A percentile compares a stretch with the other conserved stretches of the same genome.
Conservation (phyloP, 306 rosid genomes). For the Arachis hypogaea region DNA sequence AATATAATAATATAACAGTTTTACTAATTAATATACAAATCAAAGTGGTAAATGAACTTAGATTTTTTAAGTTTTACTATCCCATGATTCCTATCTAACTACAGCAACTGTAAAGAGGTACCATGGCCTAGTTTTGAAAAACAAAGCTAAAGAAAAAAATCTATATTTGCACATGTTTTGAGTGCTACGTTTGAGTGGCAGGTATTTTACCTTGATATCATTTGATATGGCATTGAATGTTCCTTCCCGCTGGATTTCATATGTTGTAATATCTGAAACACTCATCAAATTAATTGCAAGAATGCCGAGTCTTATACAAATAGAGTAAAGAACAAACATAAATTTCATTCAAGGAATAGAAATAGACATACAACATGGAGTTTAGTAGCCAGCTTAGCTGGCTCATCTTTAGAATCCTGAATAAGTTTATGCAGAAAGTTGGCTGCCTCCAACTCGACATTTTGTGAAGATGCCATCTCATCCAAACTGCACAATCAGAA, state of each 20-base stretch:
- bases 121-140: neutral
- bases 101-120: neutral
- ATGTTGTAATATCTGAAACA: slow-evolving; percentile 88
- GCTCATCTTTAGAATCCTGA: no score
- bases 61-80: slow-evolving; percentile 17
- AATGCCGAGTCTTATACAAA: slow-evolving; percentile 4
- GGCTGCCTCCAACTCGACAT: slow-evolving; percentile 42
- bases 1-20: no score
- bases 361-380: no score
- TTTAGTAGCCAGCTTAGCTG: no score
- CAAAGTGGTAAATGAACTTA: no score
- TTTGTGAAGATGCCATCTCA: slow-evolving; percentile 81
- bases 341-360: no score
- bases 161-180: slow-evolving; percentile 3
- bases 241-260: slow-evolving; percentile 79
- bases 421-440: no score
- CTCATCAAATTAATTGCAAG: slow-evolving; percentile 30
- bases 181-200: neutral
- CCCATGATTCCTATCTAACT: neutral
- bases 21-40: no score
- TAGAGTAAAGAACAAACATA: neutral
- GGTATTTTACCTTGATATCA: slow-evolving; percentile 78
- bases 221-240: slow-evolving; percentile 73
- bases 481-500: slow-evolving; percentile 48
- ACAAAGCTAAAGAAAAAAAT: neutral